Evolutionary conservation across 176 grass and related monocot species (phyloP).

Genomic region (Zea luxurians): DNA sequence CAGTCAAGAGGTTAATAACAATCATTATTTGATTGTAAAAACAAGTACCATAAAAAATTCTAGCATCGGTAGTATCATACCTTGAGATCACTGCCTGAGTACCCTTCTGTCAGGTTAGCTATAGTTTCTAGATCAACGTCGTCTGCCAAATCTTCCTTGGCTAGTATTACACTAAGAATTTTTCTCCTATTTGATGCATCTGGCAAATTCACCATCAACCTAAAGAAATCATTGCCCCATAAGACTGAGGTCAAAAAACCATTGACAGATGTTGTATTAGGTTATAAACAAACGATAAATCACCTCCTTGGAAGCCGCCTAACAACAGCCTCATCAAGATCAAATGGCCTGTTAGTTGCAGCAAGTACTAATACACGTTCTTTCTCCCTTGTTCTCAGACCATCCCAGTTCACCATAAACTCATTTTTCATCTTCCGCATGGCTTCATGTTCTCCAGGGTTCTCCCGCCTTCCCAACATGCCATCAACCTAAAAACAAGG

Average conservation of each 20-base stretch:
- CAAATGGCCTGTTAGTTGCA: constrained; percentile 97
- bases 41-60: background rate
- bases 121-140: constrained; percentile 78
- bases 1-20: background rate
- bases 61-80: constrained; percentile 33
- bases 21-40: constrained; percentile 1
- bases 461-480: constrained; percentile 95
- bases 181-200: constrained; percentile 91
- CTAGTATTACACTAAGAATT: constrained; percentile 84
- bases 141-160: constrained; percentile 83
- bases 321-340: constrained; percentile 97
- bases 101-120: constrained; percentile 90
- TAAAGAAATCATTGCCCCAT: constrained; percentile 38
- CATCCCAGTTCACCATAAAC: constrained; percentile 99
- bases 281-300: constrained; percentile 21
- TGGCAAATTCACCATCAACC: constrained; percentile 98
- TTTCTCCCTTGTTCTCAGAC: constrained; percentile 91
- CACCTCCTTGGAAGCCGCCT: constrained; percentile 95
- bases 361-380: constrained; percentile 94
- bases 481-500: constrained; percentile 76
- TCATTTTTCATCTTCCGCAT: constrained; percentile 99
- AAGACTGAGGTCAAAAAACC: constrained; percentile 15
- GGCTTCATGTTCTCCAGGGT: constrained; percentile 98
- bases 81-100: constrained; percentile 98
- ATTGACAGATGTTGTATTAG: background rate